Evolutionary conservation across 2,329 filamentous ascomycete species (phyloP), one percentile per base, ranked within the genome.

Genomic region (Sordariomycetes sp.): DNA sequence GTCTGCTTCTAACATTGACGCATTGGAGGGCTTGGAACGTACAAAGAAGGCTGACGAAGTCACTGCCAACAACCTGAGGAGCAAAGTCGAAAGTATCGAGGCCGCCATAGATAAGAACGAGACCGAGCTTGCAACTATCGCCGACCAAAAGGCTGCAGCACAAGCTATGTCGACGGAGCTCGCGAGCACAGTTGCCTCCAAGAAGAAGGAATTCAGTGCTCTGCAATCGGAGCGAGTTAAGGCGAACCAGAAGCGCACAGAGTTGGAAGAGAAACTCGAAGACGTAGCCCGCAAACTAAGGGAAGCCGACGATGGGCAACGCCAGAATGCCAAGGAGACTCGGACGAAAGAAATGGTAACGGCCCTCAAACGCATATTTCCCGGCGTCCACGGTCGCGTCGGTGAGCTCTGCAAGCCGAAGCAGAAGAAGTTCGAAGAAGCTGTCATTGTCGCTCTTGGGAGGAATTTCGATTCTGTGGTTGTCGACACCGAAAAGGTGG

Each of bases 341-440:
- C 71, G 79, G 39, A 78, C 82, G 49, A 86, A 86, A 48, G 88
- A 94, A 51, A 83, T 86, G 51, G 80, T 96, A 21, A 78, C 80
- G 9, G 80, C 85, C 21, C 68, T 98, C 48, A 94, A 94, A 57
- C 82, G 87, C 34, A 83, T 94, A 42, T 94, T 87, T 47, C 86
- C 87, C 2, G 90, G 90, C 30, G 90, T 98, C 29, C 85, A 85
- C 45, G 92, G 92, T 15, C 80, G 90, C 30, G 76, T 96, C 30
- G 86, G 86, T 42, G 86, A 94, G 44, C 73, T 98, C 27, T 95
- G 92, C 63, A 88, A 86, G 44, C 90, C 92, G 2, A 96, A 95
- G 58, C 86, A 95, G 62, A 95, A 94, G 61, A 96, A 95, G 56
- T 98, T 81, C 50, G 85, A 92, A 42, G 86, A 92, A 45, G 92